A percentile compares a stretch with the other conserved stretches of the same genome.
Evolutionary conservation across 495 filamentous ascomycete species (phyloP).

Genomic region (Penicillium malachiteum): DNA sequence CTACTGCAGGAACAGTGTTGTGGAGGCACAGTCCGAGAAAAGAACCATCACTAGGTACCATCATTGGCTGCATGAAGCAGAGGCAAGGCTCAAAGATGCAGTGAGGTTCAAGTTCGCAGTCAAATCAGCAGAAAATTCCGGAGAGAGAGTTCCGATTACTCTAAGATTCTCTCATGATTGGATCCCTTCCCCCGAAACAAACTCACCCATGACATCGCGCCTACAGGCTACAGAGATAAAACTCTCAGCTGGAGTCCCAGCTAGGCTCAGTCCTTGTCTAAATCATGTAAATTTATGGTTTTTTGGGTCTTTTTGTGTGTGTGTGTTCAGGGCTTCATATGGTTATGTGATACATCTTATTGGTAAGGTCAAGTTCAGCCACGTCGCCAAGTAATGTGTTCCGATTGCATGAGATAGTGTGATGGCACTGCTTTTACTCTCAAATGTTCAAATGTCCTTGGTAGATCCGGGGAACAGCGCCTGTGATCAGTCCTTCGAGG

Average conservation of each 20-base stretch:
- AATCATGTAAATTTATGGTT: not conserved
- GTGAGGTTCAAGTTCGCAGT: not conserved
- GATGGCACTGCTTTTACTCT: constrained; percentile 21
- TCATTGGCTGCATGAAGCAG: constrained; percentile 12
- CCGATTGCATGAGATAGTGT: constrained; percentile 24
- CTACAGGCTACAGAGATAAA: not conserved
- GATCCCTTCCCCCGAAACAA: not conserved
- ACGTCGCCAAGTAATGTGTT: constrained; percentile 31
- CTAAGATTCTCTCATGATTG: constrained; percentile 7
- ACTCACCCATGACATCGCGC: constrained; percentile 7
- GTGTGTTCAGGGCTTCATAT: not conserved
- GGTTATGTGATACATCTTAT: constrained; percentile 22
- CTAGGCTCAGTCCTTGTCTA: not conserved
- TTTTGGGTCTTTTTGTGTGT: not conserved
- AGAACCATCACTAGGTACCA: constrained; percentile 9
- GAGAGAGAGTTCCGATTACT: constrained; percentile 9
- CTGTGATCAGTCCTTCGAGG: constrained; percentile 19
- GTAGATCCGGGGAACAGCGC: constrained; percentile 26
- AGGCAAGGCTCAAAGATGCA: constrained; percentile 10
- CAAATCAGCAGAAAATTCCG: constrained; percentile 1
- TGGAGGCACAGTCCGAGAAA: constrained; percentile 25
- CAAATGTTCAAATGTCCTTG: constrained; percentile 15
- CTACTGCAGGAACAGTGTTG: constrained; percentile 48
- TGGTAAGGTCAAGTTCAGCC: constrained; percentile 16
- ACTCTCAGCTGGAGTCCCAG: not conserved